phyloP scores from a whole-genome alignment of 202 grass and related monocot genomes.

The Elaeis oleifera region DNA sequence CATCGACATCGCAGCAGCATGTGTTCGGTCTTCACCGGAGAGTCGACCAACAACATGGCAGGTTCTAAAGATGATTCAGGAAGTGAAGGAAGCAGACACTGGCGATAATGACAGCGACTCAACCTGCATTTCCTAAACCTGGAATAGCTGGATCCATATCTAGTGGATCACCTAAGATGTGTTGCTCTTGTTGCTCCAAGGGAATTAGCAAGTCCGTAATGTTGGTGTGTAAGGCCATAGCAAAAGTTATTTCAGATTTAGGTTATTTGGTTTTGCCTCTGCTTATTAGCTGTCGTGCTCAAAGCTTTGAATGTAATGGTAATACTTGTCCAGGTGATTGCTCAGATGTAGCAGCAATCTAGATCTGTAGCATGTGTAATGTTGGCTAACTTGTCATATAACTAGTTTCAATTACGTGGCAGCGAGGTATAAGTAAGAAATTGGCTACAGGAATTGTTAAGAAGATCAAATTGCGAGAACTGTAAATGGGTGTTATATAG shows the following conservation, averaged over 20 bases:
- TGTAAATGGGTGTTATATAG: no score
- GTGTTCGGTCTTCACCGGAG: slow-evolving; percentile 54
- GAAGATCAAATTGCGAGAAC: no score
- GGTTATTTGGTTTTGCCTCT: slow-evolving; percentile 19
- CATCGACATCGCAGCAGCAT: slow-evolving; percentile 57
- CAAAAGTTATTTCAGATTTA: slow-evolving; percentile 12
- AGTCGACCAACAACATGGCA: slow-evolving; percentile 85
- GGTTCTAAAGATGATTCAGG: slow-evolving; percentile 97
- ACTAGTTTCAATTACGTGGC: no score
- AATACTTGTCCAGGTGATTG: slow-evolving; percentile 15
- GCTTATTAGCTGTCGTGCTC: slow-evolving; percentile 7
- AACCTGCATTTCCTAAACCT: slow-evolving; percentile 58
- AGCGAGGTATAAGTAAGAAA: no score
- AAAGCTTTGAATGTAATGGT: slow-evolving; percentile 21
- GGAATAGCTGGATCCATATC: slow-evolving; percentile 6
- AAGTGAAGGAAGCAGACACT: slow-evolving; percentile 66
- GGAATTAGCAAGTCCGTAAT: neutral
- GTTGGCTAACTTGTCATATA: no score
- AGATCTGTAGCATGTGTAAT: no score
- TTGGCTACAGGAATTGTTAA: no score
- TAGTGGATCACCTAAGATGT: neutral
- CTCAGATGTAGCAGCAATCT: no score
- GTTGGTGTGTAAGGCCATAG: neutral
- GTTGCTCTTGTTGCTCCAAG: neutral
- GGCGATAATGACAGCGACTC: slow-evolving; percentile 71